Evolutionary conservation across 257 asterid genomes (phyloP).

Genomic region (Przewalskia tangutica): DNA sequence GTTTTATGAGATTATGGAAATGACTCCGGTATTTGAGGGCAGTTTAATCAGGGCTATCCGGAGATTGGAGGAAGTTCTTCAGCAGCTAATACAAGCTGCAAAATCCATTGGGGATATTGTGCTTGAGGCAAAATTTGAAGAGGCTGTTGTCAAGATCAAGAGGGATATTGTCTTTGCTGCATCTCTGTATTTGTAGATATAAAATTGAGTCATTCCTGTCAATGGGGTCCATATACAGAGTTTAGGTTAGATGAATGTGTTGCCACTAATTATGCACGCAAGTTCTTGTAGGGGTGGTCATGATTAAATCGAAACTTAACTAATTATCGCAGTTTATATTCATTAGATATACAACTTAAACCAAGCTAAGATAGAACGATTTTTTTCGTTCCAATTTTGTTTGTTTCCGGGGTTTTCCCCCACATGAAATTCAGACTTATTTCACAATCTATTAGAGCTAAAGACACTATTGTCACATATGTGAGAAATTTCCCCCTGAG

Average conservation of each 20-base stretch:
- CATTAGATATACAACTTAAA: not conserved
- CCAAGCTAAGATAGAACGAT: not conserved
- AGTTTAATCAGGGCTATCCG: constrained; percentile 95
- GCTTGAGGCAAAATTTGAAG: constrained; percentile 82
- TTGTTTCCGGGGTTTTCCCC: no score
- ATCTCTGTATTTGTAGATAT: constrained; percentile 61
- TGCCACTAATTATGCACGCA: not conserved
- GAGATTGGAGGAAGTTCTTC: constrained; percentile 95
- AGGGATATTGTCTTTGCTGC: constrained; percentile 99
- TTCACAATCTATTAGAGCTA: not conserved
- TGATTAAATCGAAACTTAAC: not conserved
- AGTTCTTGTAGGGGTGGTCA: not conserved
- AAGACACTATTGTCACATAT: not conserved
- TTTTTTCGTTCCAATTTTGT: not conserved
- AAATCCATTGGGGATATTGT: constrained; percentile 79
- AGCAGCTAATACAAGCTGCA: constrained; percentile 88
- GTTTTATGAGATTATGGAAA: constrained; percentile 86
- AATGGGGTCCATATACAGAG: not conserved
- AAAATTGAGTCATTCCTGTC: not conserved
- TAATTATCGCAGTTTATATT: not conserved
- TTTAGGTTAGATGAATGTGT: not conserved
- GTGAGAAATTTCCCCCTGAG: not conserved
- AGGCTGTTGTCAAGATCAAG: constrained; percentile 84
- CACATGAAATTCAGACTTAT: not conserved
- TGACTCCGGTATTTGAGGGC: constrained; percentile 96